A percentile compares a stretch with the other conserved stretches of the same genome.
These are phyloP conservation scores for Wakefieldia striispora DNA, from an alignment of 768 basidiomycete genomes.

Conservation along the genomic window DNA sequence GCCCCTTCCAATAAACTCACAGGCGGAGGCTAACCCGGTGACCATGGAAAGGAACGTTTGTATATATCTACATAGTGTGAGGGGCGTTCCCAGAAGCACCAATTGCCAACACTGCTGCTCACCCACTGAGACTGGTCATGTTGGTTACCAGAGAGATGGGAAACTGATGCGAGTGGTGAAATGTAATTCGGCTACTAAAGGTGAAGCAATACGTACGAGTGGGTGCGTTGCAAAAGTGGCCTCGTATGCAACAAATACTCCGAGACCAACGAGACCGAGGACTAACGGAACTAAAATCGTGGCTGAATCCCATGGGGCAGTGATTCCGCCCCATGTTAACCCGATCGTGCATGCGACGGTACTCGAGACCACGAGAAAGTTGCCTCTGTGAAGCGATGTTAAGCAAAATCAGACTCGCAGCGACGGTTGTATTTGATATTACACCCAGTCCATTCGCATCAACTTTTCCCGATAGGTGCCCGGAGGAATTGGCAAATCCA, in stretches of 20 bases:
- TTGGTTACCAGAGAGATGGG: conserved; percentile 25
- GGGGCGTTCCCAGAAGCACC: conserved; percentile 6
- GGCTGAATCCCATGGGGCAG: conserved; percentile 41
- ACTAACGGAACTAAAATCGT: conserved; percentile 43
- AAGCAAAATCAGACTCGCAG: background rate
- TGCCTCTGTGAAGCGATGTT: conserved; percentile 36
- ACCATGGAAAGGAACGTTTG: conserved; percentile 25
- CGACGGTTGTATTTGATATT: conserved; percentile 6
- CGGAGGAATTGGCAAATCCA: conserved; percentile 34
- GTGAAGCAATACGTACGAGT: background rate
- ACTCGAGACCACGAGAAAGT: conserved; percentile 37
- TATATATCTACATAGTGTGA: conserved; percentile 16
- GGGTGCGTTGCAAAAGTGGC: conserved; percentile 25
- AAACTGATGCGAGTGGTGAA: background rate
- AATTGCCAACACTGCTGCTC: background rate
- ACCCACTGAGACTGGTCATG: conserved; percentile 30
- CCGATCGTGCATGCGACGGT: conserved; percentile 35
- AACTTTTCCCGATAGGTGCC: conserved; percentile 37
- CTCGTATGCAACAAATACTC: conserved; percentile 41
- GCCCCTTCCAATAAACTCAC: conserved; percentile 12
- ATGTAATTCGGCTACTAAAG: too few relatives aligned
- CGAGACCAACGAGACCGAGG: conserved; percentile 40
- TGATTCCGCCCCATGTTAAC: conserved; percentile 45
- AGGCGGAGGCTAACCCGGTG: conserved; percentile 15
- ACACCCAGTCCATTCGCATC: conserved; percentile 44